Conservation (phyloP, 2,329 filamentous ascomycete species). For the Aspergillus proliferans region DNA sequence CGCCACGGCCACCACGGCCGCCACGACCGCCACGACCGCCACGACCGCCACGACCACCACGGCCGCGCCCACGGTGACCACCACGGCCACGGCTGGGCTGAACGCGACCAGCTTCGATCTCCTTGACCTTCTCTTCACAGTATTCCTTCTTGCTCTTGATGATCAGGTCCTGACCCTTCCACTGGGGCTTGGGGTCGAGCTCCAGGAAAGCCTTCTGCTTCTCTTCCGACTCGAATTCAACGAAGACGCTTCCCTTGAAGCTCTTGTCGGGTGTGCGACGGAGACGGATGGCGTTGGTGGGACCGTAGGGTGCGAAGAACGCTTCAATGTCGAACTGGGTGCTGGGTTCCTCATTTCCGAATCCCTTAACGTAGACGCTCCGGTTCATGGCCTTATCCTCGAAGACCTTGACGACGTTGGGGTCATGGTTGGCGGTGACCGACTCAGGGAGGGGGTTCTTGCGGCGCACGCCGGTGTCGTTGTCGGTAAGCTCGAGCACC, state of each 20-base stretch:
- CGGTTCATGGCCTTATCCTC: slow-evolving; percentile 63
- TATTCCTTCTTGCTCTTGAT: slow-evolving; percentile 89
- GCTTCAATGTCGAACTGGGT: slow-evolving; percentile 92
- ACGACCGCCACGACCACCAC: slow-evolving; percentile 28
- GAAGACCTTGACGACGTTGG: slow-evolving; percentile 48
- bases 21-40: slow-evolving; percentile 27
- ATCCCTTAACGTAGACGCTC: slow-evolving; percentile 90
- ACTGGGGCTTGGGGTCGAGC: slow-evolving; percentile 74
- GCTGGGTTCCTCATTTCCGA: slow-evolving; percentile 72
- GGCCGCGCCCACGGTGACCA: slow-evolving; percentile 38
- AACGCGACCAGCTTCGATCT: slow-evolving; percentile 65
- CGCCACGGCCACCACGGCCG: slow-evolving; percentile 27
- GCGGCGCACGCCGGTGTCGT: slow-evolving; percentile 67
- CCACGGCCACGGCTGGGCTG: slow-evolving; percentile 49
- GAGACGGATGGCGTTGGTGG: slow-evolving; percentile 76
- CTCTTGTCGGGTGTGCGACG: slow-evolving; percentile 64
- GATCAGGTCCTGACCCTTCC: slow-evolving; percentile 70
- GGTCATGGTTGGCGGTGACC: slow-evolving; percentile 49
- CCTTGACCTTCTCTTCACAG: slow-evolving; percentile 66
- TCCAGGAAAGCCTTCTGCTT: slow-evolving; percentile 72
- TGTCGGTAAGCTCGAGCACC: slow-evolving; percentile 65
- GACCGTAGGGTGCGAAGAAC: slow-evolving; percentile 77
- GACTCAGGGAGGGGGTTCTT: slow-evolving; percentile 61
- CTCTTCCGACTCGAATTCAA: slow-evolving; percentile 80
- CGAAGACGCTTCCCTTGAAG: slow-evolving; percentile 97